Conservation (phyloP, 257 asterid genomes). For the Solanum rostratum region DNA sequence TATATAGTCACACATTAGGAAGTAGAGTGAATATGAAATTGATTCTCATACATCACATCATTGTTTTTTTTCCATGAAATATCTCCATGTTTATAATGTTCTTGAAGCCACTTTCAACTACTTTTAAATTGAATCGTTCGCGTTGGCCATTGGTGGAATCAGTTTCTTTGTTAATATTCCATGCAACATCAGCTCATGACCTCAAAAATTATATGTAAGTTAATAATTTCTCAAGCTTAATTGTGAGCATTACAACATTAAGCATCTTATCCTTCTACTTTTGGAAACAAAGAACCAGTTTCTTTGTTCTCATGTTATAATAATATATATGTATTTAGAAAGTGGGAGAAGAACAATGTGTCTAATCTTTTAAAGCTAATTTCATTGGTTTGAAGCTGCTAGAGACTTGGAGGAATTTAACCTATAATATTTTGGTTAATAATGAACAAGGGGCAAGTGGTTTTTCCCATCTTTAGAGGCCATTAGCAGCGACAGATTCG, state of each 20-base stretch:
- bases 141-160: neutral
- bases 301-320: neutral
- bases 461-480: neutral
- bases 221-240: neutral
- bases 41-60: neutral
- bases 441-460: neutral
- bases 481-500: no score
- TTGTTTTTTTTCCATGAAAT: neutral
- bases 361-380: neutral
- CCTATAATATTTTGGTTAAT: neutral
- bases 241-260: neutral
- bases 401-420: neutral
- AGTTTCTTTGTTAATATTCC: neutral
- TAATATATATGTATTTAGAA: neutral
- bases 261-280: neutral
- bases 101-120: neutral
- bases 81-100: neutral
- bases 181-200: neutral
- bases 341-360: slow-evolving; percentile 6
- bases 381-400: neutral
- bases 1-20: neutral
- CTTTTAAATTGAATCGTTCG: neutral
- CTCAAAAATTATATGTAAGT: neutral
- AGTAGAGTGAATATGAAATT: neutral
- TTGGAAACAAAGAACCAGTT: neutral